phyloP scores from a whole-genome alignment of 176 grass and related monocot species.

The Carex scoparia region DNA sequence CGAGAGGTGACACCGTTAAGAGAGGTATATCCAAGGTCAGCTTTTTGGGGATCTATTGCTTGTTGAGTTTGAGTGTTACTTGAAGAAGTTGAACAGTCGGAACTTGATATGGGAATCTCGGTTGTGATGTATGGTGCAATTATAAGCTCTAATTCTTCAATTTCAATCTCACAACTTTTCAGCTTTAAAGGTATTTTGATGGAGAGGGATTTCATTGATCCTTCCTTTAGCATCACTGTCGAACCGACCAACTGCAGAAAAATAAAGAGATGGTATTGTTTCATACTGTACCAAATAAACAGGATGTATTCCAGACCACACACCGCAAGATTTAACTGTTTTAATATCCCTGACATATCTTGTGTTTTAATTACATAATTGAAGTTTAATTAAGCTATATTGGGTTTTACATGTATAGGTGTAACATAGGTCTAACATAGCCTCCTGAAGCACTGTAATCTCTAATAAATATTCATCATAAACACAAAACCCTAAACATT shows the following conservation, averaged over 20 bases:
- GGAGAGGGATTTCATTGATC: constrained; percentile 81
- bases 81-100: constrained; percentile 46
- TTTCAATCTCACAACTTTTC: constrained; percentile 66
- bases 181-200: constrained; percentile 67
- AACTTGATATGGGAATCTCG: constrained; percentile 37
- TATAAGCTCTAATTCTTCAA: constrained; percentile 86
- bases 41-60: constrained; percentile 31
- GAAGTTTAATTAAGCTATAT: neutral
- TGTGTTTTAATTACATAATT: neutral
- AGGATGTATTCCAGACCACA: neutral
- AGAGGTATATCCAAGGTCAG: constrained; percentile 33
- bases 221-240: constrained; percentile 76
- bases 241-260: constrained; percentile 61
- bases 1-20: constrained; percentile 35
- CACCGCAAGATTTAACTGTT: neutral
- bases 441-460: neutral
- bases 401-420: neutral
- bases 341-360: neutral
- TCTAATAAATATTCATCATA: neutral
- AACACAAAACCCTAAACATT: constrained; percentile 11
- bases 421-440: neutral
- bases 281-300: neutral
- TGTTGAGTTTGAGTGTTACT: constrained; percentile 24
- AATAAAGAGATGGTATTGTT: constrained; percentile 2
- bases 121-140: constrained; percentile 49